phyloP scores from a whole-genome alignment of 2,329 filamentous ascomycete genomes.

The Epichloe uncinata region DNA sequence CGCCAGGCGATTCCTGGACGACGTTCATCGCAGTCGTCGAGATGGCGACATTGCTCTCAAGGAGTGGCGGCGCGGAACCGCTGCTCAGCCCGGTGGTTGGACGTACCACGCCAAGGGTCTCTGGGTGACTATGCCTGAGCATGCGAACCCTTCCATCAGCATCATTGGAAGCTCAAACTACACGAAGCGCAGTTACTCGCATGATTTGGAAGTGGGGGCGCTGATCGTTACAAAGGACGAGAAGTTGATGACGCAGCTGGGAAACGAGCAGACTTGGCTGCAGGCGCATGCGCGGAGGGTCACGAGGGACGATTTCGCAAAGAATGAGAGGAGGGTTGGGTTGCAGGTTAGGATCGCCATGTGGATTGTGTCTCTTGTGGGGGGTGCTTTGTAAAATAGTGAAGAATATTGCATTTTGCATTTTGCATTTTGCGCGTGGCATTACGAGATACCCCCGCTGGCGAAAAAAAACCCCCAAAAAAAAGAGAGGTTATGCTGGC shows the following conservation, averaged over 20 bases:
- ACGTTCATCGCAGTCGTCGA: slow-evolving; percentile 30
- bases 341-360: slow-evolving; percentile 78
- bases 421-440: not conserved
- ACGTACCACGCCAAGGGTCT: slow-evolving; percentile 96
- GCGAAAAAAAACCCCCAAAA: too few species aligned
- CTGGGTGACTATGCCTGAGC: slow-evolving; percentile 65
- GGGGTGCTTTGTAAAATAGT: slow-evolving; percentile 64
- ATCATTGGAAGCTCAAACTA: slow-evolving; percentile 91
- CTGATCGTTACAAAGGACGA: slow-evolving; percentile 72
- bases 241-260: slow-evolving; percentile 57
- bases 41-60: slow-evolving; percentile 55
- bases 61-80: slow-evolving; percentile 77
- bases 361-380: slow-evolving; percentile 81
- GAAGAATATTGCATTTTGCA: slow-evolving; percentile 2
- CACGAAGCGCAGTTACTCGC: slow-evolving; percentile 81
- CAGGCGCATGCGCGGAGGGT: slow-evolving; percentile 58
- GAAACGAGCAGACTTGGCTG: slow-evolving; percentile 67
- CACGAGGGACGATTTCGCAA: slow-evolving; percentile 66
- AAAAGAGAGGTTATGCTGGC: not conserved
- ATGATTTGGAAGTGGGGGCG: slow-evolving; percentile 83
- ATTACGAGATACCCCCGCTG: slow-evolving; percentile 2
- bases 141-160: slow-evolving; percentile 58
- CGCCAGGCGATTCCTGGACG: slow-evolving; percentile 64
- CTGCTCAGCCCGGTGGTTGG: slow-evolving; percentile 75
- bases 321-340: slow-evolving; percentile 69